Evolutionary conservation across 768 basidiomycete species (phyloP).

Genomic region (Mrakia blollopis): DNA sequence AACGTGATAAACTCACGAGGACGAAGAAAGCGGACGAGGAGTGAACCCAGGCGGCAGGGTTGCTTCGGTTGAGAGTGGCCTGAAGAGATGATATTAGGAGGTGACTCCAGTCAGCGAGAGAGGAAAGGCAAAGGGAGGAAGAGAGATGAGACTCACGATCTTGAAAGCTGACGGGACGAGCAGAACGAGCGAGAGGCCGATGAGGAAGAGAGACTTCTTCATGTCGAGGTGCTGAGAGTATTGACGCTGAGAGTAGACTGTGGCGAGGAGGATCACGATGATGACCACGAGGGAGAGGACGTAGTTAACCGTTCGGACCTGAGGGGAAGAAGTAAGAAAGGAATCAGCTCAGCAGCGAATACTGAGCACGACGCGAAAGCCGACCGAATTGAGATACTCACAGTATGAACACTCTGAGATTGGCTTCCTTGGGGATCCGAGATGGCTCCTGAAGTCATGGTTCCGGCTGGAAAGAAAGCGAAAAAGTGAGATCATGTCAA

Average conservation of each 20-base stretch:
- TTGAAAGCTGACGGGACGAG: background rate
- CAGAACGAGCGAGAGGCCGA: background rate
- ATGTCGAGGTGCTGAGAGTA: background rate
- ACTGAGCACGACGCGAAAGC: too few species aligned
- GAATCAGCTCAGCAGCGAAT: background rate
- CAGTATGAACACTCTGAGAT: background rate
- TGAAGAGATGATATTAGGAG: too few species aligned
- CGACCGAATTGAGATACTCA: too few species aligned
- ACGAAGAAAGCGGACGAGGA: background rate
- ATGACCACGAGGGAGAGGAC: background rate
- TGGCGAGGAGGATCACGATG: background rate
- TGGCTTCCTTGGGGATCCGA: background rate
- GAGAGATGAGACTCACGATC: background rate
- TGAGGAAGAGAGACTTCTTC: background rate
- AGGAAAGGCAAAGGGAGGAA: too few species aligned
- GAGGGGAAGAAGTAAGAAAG: background rate
- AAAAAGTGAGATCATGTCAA: background rate
- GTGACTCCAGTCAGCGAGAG: too few species aligned
- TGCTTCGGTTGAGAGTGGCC: background rate
- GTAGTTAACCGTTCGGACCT: background rate
- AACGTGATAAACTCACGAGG: background rate
- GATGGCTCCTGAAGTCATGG: background rate
- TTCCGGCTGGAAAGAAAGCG: background rate
- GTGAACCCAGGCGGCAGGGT: background rate
- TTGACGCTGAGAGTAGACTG: background rate